A percentile compares a stretch with the other conserved stretches of the same genome.
Evolutionary conservation across 2,329 filamentous ascomycete genomes (phyloP).

Genomic region (Botrytis elliptica): DNA sequence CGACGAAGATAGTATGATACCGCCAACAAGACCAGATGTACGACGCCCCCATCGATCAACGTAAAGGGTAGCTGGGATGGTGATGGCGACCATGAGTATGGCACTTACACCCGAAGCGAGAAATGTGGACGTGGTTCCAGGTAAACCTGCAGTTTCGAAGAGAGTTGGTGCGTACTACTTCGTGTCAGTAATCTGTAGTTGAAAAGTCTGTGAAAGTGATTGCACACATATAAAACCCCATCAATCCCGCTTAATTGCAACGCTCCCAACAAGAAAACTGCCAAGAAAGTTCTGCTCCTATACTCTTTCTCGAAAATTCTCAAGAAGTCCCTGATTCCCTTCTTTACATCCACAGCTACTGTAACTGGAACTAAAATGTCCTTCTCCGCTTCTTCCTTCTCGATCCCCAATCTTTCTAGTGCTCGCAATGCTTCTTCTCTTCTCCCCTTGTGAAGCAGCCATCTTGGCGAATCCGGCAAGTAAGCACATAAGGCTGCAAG

Average conservation of each 20-base stretch:
- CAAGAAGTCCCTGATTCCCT: constrained; percentile 13
- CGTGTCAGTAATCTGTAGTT: neutral
- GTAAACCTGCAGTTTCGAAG: neutral
- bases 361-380: constrained; percentile 3
- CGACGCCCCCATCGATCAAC: neutral
- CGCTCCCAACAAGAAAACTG: constrained; percentile 55
- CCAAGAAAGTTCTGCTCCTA: constrained; percentile 48
- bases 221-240: constrained; percentile 54
- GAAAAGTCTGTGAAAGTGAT: neutral
- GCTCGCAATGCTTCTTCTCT: constrained; percentile 46
- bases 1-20: neutral
- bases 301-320: constrained; percentile 42
- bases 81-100: neutral
- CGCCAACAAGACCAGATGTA: neutral
- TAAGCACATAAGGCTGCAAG: constrained; percentile 43
- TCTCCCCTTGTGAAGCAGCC: constrained; percentile 51
- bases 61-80: neutral
- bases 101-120: neutral
- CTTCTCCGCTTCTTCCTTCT: constrained; percentile 26
- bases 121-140: neutral
- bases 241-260: constrained; percentile 60
- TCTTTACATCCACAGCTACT: neutral
- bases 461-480: constrained; percentile 55
- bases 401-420: constrained; percentile 34
- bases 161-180: neutral